Percentiles rank a stretch among this genome's conserved stretches.
Conservation (phyloP, 495 filamentous ascomycete genomes). For the Xylaria castorea region DNA sequence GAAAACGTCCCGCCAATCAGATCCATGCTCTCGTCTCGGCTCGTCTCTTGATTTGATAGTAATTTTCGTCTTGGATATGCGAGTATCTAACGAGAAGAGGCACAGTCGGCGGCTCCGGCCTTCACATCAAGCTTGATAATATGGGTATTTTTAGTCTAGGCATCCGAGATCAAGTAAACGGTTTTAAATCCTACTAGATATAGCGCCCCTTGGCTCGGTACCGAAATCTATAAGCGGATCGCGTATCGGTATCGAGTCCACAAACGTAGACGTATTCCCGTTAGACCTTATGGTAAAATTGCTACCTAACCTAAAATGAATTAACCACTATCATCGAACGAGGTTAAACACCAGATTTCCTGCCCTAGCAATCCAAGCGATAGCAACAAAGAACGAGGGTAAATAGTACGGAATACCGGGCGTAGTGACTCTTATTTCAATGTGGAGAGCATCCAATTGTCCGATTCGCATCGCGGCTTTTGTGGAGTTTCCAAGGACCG, state of each 20-base stretch:
- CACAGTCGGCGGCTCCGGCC: not conserved
- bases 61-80: not conserved
- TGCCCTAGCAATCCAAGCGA: not conserved
- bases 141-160: not conserved
- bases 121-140: not conserved
- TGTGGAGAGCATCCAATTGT: not conserved
- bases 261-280: not conserved
- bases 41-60: conserved; percentile 7
- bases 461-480: not conserved
- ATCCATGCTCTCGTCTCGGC: not conserved
- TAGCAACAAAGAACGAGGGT: not conserved
- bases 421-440: not conserved
- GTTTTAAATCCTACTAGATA: not conserved
- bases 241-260: not conserved
- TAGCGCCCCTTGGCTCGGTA: conserved; percentile 5
- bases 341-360: not conserved
- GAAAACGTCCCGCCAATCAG: not conserved
- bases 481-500: not conserved
- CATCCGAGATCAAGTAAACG: not conserved
- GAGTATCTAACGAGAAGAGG: not conserved
- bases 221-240: not conserved
- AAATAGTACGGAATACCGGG: not conserved
- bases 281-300: not conserved
- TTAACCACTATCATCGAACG: not conserved
- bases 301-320: not conserved